Conservation (phyloP, 371 early-diverging fungal species). For the Apophysomyces trapeziformis region DNA sequence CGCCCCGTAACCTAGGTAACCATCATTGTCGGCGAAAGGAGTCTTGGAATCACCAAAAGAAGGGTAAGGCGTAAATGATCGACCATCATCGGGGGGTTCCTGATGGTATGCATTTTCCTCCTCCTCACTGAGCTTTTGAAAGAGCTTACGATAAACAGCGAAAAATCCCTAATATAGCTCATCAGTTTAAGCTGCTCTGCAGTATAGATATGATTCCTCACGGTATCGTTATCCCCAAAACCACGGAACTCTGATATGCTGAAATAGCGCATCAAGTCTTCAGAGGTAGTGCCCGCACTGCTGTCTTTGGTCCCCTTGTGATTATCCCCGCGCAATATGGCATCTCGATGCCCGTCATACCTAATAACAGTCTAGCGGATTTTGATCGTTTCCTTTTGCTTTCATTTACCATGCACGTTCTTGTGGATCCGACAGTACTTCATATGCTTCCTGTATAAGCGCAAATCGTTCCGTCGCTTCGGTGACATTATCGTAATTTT, state of each 20-base stretch:
- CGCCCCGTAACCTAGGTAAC: conserved; percentile 39
- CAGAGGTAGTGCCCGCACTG: conserved; percentile 59
- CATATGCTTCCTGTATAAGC: conserved; percentile 89
- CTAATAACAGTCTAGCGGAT: conserved; percentile 25
- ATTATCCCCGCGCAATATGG: conserved; percentile 78
- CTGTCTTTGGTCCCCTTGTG: conserved; percentile 30
- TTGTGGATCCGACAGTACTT: conserved; percentile 84
- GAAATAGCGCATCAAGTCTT: conserved; percentile 75
- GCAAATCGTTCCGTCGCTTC: conserved; percentile 89
- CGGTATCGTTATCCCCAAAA: conserved; percentile 66
- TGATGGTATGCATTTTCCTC: conserved; percentile 69
- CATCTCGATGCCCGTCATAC: conserved; percentile 85
- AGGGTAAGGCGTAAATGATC: conserved; percentile 47
- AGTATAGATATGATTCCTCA: conserved; percentile 14
- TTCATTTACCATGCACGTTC: conserved; percentile 85
- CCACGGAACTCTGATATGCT: conserved; percentile 66
- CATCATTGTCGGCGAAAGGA: conserved; percentile 50
- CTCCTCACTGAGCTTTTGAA: conserved; percentile 76
- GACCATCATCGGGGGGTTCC: conserved; percentile 47
- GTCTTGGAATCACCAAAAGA: conserved; percentile 66
- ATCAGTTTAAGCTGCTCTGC: not conserved
- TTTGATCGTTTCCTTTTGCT: not conserved
- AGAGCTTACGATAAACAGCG: conserved; percentile 78
- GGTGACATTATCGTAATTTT: conserved; percentile 81
- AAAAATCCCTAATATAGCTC: conserved; percentile 69